Evolutionary conservation across 257 asterid species (phyloP).

Genomic region (Solanum clarkiae): DNA sequence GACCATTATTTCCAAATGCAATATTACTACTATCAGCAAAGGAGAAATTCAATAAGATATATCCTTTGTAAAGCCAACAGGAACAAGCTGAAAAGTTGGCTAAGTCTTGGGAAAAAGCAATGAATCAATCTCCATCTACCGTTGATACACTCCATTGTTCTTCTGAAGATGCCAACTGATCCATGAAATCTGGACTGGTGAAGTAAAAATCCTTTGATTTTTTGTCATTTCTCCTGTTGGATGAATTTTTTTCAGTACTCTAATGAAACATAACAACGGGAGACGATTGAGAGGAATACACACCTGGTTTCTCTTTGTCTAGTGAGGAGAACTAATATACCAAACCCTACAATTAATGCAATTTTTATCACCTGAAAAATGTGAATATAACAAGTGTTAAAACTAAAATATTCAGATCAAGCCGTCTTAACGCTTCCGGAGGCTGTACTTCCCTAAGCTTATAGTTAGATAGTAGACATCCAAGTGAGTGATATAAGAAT

Average conservation of each 20-base stretch:
- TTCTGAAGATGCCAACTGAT: neutral
- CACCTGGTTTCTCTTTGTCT: conserved; percentile 73
- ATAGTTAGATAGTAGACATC: neutral
- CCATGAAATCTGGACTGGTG: neutral
- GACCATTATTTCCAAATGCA: neutral
- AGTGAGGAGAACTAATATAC: conserved; percentile 64
- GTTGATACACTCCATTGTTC: neutral
- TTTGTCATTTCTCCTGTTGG: neutral
- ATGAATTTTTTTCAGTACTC: neutral
- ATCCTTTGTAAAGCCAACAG: neutral
- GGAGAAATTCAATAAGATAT: neutral
- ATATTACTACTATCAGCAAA: neutral
- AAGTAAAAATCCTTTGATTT: neutral
- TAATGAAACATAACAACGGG: neutral
- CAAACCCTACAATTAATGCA: conserved; percentile 64
- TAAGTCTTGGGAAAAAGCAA: neutral
- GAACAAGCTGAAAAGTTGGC: neutral
- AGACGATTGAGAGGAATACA: neutral
- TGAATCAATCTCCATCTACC: neutral
- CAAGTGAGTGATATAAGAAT: neutral
- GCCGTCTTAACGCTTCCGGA: neutral
- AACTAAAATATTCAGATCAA: neutral
- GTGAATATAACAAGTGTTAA: neutral
- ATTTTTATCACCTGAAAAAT: conserved; percentile 47
- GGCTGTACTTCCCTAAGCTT: neutral